Percentiles rank a stretch among this genome's conserved stretches.
Conservation (phyloP, 2,329 filamentous ascomycete genomes). For the Calonectria montana region DNA sequence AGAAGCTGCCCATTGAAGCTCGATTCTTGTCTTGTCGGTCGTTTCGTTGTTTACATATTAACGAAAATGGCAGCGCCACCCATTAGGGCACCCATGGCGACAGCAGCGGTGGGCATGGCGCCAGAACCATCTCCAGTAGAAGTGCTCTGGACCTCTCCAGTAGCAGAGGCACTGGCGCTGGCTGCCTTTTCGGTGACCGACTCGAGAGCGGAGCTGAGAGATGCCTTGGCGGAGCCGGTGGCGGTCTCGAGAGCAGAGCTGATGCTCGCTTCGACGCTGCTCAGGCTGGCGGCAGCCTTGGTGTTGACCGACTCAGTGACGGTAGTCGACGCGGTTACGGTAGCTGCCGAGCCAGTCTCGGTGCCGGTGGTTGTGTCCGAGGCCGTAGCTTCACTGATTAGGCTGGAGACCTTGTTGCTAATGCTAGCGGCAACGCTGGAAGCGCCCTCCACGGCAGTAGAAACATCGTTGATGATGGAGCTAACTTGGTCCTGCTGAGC, state of each 20-base stretch:
- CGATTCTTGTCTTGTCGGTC: not conserved
- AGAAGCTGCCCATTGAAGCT: not conserved
- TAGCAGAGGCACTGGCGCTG: not conserved
- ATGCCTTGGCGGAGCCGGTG: not conserved
- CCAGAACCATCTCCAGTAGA: slow-evolving; percentile 7
- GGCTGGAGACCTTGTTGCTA: not conserved
- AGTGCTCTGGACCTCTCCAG: slow-evolving; percentile 8
- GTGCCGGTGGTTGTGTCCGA: not conserved
- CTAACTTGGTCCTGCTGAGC: not conserved
- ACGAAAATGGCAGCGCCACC: slow-evolving; percentile 18
- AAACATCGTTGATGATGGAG: not conserved
- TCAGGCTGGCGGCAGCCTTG: not conserved
- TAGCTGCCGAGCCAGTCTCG: not conserved
- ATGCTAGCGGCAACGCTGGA: not conserved
- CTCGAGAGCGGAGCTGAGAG: slow-evolving; percentile 6
- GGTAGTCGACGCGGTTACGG: not conserved
- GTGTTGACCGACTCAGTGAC: not conserved
- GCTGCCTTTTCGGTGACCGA: not conserved
- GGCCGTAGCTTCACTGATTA: not conserved
- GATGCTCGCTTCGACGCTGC: slow-evolving; percentile 1
- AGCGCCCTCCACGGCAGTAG: not conserved
- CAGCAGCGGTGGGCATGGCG: slow-evolving; percentile 15
- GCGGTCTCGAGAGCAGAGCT: slow-evolving; percentile 9
- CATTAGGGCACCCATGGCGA: slow-evolving; percentile 21
- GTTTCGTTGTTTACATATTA: slow-evolving; percentile 8